Conservation (phyloP, 352 stramenopile genomes). For the Aphanomyces astaci region DNA sequence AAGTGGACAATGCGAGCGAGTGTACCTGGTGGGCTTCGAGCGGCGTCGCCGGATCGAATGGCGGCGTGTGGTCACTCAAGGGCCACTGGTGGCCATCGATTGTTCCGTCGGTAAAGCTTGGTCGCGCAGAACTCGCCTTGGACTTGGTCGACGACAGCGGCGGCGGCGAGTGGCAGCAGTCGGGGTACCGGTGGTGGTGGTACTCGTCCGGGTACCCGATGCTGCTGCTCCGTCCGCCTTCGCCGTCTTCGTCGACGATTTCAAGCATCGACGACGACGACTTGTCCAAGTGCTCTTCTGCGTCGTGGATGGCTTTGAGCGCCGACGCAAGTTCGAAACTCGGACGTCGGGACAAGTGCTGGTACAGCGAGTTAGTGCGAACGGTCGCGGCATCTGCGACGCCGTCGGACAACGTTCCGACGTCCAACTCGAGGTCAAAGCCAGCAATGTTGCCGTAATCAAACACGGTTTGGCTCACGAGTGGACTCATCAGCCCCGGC, state of each 20-base stretch:
- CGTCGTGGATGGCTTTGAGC: neutral
- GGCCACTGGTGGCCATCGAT: neutral
- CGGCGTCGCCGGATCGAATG: neutral
- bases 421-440: neutral
- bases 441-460: slow-evolving; percentile 3
- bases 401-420: neutral
- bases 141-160: neutral
- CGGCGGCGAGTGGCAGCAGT: neutral
- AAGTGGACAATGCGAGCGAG: neutral
- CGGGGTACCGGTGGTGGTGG: neutral
- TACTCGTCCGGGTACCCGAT: too few relatives aligned
- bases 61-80: neutral
- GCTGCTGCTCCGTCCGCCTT: too few relatives aligned
- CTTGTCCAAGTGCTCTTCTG: neutral
- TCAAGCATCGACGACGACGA: neutral
- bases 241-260: neutral
- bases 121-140: neutral
- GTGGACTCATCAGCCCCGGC: slow-evolving; percentile 2
- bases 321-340: neutral
- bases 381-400: neutral
- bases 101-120: neutral
- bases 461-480: slow-evolving; percentile 17
- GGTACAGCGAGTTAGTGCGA: neutral
- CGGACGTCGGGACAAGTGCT: neutral
- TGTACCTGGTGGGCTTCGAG: slow-evolving; percentile 1